Conservation (phyloP, 2,329 filamentous ascomycete species). For the Diaporthe australafricana region DNA sequence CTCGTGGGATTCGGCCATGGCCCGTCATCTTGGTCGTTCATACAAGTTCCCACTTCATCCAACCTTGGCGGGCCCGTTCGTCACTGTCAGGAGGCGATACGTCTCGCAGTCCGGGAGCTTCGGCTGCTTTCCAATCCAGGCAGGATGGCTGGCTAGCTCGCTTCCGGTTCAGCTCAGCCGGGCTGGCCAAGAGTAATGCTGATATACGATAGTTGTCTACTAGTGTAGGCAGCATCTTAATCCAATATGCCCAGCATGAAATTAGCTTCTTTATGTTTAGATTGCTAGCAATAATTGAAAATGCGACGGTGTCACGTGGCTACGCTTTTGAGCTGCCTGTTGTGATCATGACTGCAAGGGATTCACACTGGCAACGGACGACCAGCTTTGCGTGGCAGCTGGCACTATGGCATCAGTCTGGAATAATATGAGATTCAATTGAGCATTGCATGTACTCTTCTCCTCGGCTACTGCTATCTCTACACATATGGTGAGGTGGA, state of each 20-base stretch:
- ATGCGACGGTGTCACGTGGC: background rate
- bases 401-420: background rate
- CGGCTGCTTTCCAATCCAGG: conserved; percentile 9
- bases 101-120: conserved; percentile 16
- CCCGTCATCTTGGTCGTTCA: background rate
- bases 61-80: background rate
- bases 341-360: background rate
- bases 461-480: background rate
- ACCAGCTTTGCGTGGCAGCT: background rate
- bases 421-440: background rate
- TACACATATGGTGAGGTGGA: too few species aligned
- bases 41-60: background rate
- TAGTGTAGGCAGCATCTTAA: conserved; percentile 32
- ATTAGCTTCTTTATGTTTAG: background rate
- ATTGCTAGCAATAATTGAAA: background rate
- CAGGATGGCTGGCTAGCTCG: conserved; percentile 11
- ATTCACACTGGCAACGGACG: background rate
- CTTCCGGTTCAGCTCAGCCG: background rate
- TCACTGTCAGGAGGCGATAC: conserved; percentile 14
- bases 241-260: background rate
- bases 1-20: background rate
- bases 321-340: background rate
- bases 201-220: conserved; percentile 12
- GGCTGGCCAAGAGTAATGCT: conserved; percentile 11
- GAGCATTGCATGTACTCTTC: background rate